Conservation (phyloP, 2,329 filamentous ascomycete genomes). For the Ascochyta viciae-villosae region DNA sequence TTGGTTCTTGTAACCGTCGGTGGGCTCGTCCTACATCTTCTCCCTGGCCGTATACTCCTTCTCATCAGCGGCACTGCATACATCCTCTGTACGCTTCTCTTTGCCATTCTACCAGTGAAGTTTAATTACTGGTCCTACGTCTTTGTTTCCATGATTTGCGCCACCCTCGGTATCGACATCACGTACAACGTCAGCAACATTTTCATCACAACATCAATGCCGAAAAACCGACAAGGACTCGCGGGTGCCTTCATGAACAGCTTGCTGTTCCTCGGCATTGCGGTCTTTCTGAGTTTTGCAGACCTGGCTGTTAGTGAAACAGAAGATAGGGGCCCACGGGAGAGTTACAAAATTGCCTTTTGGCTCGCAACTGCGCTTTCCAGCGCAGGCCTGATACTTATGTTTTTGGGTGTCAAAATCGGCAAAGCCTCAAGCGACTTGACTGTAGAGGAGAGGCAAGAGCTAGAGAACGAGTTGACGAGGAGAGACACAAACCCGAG, state of each 20-base stretch:
- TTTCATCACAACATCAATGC: constrained; percentile 47
- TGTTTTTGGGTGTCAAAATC: constrained; percentile 48
- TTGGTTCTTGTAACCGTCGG: constrained; percentile 44
- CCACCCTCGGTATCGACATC: constrained; percentile 48
- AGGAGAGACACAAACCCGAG: constrained; percentile 24
- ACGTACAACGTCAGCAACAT: constrained; percentile 50
- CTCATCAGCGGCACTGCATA: constrained; percentile 42
- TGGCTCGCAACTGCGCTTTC: constrained; percentile 46
- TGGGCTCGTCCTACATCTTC: constrained; percentile 45
- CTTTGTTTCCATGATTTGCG: constrained; percentile 54
- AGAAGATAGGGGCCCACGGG: constrained; percentile 33
- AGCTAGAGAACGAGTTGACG: constrained; percentile 40
- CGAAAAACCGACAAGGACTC: constrained; percentile 44
- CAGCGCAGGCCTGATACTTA: constrained; percentile 39
- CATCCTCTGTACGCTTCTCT: constrained; percentile 42
- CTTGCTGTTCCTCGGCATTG: constrained; percentile 47
- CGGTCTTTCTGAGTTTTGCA: constrained; percentile 45
- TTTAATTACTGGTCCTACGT: constrained; percentile 49
- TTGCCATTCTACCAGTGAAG: constrained; percentile 42
- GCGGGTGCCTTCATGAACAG: constrained; percentile 48
- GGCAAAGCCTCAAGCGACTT: constrained; percentile 47
- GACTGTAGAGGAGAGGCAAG: constrained; percentile 41
- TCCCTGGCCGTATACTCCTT: constrained; percentile 44
- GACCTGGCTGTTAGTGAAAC: constrained; percentile 47
- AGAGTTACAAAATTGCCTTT: constrained; percentile 49